phyloP scores from a whole-genome alignment of 495 filamentous ascomycete genomes.

The Penicillium canescens region DNA sequence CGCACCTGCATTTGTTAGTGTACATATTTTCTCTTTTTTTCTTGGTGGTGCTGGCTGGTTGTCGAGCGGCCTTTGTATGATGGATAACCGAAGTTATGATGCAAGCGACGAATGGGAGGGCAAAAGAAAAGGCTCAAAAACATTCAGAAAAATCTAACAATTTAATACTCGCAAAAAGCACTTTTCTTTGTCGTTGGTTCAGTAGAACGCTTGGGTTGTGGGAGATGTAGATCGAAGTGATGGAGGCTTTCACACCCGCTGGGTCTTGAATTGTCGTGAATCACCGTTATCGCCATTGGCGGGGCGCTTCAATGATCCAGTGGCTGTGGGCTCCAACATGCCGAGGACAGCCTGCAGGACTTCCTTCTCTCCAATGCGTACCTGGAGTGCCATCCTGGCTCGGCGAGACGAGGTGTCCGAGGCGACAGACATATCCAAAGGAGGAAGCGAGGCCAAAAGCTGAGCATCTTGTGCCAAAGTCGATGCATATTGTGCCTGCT shows the following conservation, averaged over 20 bases:
- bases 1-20: slow-evolving; percentile 38
- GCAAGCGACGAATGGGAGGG: slow-evolving; percentile 38
- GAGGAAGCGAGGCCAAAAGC: slow-evolving; percentile 42
- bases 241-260: slow-evolving; percentile 30
- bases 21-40: slow-evolving; percentile 40
- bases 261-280: slow-evolving; percentile 39
- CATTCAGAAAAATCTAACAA: slow-evolving; percentile 34
- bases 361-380: slow-evolving; percentile 79
- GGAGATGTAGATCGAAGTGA: background rate
- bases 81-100: slow-evolving; percentile 46
- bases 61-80: slow-evolving; percentile 25
- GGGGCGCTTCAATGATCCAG: slow-evolving; percentile 26
- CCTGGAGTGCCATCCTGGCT: slow-evolving; percentile 68
- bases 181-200: slow-evolving; percentile 15
- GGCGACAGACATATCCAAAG: slow-evolving; percentile 15
- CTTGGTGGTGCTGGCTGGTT: slow-evolving; percentile 13
- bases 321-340: slow-evolving; percentile 29
- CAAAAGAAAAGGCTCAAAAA: slow-evolving; percentile 30
- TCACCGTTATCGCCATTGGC: slow-evolving; percentile 30
- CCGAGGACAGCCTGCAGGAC: slow-evolving; percentile 55
- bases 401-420: slow-evolving; percentile 36
- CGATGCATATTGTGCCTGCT: slow-evolving; percentile 57
- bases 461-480: slow-evolving; percentile 61
- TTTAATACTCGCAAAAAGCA: slow-evolving; percentile 32
- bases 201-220: slow-evolving; percentile 4